These are phyloP conservation scores for Didymella glomerata DNA, from an alignment of 2,329 filamentous ascomycete species.

Conservation along the genomic window DNA sequence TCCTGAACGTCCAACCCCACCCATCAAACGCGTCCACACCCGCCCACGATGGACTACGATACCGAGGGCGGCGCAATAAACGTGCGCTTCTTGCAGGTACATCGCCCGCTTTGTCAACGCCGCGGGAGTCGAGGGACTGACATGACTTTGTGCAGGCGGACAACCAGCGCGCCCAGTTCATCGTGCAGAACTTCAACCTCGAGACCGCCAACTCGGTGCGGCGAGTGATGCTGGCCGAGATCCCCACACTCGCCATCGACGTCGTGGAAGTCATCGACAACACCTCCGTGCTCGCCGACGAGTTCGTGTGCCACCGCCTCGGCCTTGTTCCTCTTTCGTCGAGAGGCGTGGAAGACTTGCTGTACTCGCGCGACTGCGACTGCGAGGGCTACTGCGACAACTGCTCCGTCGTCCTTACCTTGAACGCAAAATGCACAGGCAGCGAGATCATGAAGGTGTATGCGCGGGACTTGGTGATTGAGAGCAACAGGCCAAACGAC, in stretches of 20 bases:
- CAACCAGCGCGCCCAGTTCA: conserved; percentile 84
- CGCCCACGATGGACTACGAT: conserved; percentile 60
- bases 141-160: conserved; percentile 68
- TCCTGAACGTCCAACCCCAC: conserved; percentile 13
- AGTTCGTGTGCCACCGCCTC: conserved; percentile 92
- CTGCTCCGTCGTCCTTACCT: conserved; percentile 83
- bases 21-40: conserved; percentile 24
- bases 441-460: conserved; percentile 95
- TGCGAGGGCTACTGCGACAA: conserved; percentile 95
- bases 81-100: conserved; percentile 51
- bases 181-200: conserved; percentile 87
- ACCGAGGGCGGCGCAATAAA: conserved; percentile 55
- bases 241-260: conserved; percentile 94
- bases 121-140: conserved; percentile 28
- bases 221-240: conserved; percentile 89
- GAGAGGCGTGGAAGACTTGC: conserved; percentile 80
- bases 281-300: conserved; percentile 94
- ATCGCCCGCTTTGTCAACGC: conserved; percentile 32
- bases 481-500: conserved; percentile 73
- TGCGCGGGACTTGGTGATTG: conserved; percentile 83
- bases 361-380: conserved; percentile 93
- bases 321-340: conserved; percentile 89
- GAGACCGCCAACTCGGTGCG: conserved; percentile 92
- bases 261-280: conserved; percentile 92
- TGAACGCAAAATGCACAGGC: conserved; percentile 85